These are phyloP conservation scores for Salvia rosmarinus DNA, from an alignment of 257 asterid species.

Conservation along the genomic window DNA sequence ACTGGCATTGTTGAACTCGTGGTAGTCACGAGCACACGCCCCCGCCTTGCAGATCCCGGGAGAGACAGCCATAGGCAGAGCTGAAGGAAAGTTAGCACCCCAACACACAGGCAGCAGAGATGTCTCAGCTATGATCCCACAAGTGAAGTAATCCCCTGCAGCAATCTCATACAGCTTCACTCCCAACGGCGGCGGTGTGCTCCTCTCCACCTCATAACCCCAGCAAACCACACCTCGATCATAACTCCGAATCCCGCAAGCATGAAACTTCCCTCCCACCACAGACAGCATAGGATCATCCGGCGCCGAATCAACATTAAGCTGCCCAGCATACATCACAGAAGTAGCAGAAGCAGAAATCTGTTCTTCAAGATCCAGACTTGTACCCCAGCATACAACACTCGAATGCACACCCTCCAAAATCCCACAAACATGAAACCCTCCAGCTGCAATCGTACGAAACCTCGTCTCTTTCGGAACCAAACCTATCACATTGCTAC, in stretches of 20 bases:
- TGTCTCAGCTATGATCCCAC: constrained; percentile 73
- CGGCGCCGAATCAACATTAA: constrained; percentile 59
- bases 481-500: constrained; percentile 58
- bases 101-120: constrained; percentile 78
- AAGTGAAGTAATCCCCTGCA: constrained; percentile 88
- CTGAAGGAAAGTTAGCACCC: constrained; percentile 73
- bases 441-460: constrained; percentile 82
- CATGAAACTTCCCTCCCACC: constrained; percentile 80
- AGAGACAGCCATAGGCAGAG: constrained; percentile 72
- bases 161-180: constrained; percentile 76
- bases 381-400: constrained; percentile 77
- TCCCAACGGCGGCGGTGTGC: constrained; percentile 75
- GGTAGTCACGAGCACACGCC: constrained; percentile 61
- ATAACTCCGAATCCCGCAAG: constrained; percentile 75
- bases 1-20: constrained; percentile 56
- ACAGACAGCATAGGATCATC: constrained; percentile 65
- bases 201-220: constrained; percentile 69
- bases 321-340: constrained; percentile 44
- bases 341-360: constrained; percentile 41
- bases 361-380: constrained; percentile 62
- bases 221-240: constrained; percentile 81
- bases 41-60: constrained; percentile 65
- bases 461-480: constrained; percentile 61
- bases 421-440: constrained; percentile 91
- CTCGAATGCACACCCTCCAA: constrained; percentile 57